Evolutionary conservation across 31 red algal species (phyloP), one percentile per base, ranked within the genome.

Genomic region (Asparagopsis taxiformis): DNA sequence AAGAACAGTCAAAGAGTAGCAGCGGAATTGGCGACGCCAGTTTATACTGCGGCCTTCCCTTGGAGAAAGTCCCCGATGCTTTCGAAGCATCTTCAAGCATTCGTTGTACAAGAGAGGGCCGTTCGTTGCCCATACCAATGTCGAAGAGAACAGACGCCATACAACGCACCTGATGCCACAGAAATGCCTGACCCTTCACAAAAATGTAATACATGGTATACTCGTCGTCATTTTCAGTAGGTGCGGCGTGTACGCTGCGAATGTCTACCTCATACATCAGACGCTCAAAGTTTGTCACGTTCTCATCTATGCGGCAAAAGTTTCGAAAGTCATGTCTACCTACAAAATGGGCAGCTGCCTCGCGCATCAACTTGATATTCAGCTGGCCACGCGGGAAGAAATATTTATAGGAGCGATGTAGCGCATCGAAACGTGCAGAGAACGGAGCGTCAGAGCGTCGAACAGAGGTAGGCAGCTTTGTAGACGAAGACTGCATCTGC

Each of bases 291-390:
- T 79, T 90, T 0, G 54, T 69, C 13, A 85, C 67, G 15, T 84
- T 91, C 20, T 79, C 75, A 71, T 98, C 95, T 26, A 85, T 79
- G 48, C 89, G 88, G 65, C 95, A 98, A 80, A 93, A 98, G 59
- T 98, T 94, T 20, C 82, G 84, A 91, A 91, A 98, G 55, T 98
- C 95, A 75, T 98, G 89, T n/a, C 53, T 48, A 30, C 95, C 95
- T 26, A 83, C 62, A 62, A 93, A 85, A 34, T 50, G 56, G 8
- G 51, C 41, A 6, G 85, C 84, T 19, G 72, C 95, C 31, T 73
- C 48, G 13, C 52, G 39, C 95, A 98, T 98, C 33, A 72, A 60
- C 2, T 31, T 53, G 50, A 98, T 65, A 48, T 90, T 82, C 63
- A 90, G 43, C 19, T 63, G 64, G n/a, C 71, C 74, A 1, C 68